Evolutionary conservation across 148 eudicot genomes (phyloP).

Genomic region (Drosera capensis): DNA sequence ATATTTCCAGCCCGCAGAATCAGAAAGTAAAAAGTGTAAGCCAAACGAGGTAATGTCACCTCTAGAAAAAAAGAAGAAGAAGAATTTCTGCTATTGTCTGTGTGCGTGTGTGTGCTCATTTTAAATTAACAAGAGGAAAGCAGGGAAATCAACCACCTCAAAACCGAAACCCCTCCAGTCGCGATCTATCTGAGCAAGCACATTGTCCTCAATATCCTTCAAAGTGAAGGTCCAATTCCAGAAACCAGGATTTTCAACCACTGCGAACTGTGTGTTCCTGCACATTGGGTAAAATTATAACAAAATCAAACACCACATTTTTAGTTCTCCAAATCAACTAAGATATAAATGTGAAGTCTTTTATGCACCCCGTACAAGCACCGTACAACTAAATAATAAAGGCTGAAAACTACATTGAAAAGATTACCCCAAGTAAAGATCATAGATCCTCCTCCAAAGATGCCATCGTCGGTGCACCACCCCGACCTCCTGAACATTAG

Average conservation of each 20-base stretch:
- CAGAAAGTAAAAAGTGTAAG: no score
- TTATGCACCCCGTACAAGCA: no score
- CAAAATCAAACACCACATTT: no score
- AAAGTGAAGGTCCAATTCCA: slow-evolving; percentile 97
- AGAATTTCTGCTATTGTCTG: no score
- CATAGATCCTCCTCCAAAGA: slow-evolving; percentile 97
- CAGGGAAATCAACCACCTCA: slow-evolving; percentile 42
- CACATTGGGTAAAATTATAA: slow-evolving; percentile 2
- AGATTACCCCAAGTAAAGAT: slow-evolving; percentile 81
- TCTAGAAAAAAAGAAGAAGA: no score
- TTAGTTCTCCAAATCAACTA: no score
- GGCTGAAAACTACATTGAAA: neutral
- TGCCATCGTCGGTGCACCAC: slow-evolving; percentile 99
- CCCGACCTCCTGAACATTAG: slow-evolving; percentile 59
- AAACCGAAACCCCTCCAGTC: slow-evolving; percentile 98
- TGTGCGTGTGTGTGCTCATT: no score
- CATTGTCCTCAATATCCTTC: slow-evolving; percentile 67
- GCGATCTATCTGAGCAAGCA: slow-evolving; percentile 87
- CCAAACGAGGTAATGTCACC: no score
- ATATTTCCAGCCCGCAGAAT: no score
- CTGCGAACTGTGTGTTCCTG: slow-evolving; percentile 86
- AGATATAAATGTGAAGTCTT: no score
- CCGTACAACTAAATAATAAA: neutral
- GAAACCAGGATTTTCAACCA: slow-evolving; percentile 90
- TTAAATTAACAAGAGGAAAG: no score